Percentiles rank a stretch among this genome's conserved stretches.
Evolutionary conservation across 1,139 yeast species (phyloP).

Genomic region (Geotrichum histeridarum): DNA sequence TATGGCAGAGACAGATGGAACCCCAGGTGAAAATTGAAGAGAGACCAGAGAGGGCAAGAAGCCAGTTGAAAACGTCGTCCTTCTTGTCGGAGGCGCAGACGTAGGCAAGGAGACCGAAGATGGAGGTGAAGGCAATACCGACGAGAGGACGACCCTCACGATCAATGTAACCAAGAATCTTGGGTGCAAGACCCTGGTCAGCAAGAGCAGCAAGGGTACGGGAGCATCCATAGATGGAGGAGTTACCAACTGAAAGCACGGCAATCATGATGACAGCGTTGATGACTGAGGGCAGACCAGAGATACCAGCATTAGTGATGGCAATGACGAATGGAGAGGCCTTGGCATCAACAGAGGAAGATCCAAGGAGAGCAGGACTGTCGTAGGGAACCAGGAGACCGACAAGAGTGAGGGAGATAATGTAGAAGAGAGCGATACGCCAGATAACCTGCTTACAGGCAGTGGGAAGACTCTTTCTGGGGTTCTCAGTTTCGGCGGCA

Average conservation of each 20-base stretch:
- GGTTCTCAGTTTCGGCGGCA: slow-evolving; percentile 75
- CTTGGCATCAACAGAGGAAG: slow-evolving; percentile 48
- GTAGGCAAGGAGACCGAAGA: slow-evolving; percentile 65
- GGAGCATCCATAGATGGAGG: slow-evolving; percentile 72
- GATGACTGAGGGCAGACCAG: slow-evolving; percentile 62
- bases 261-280: slow-evolving; percentile 69
- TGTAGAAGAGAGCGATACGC: slow-evolving; percentile 64
- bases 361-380: slow-evolving; percentile 45
- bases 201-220: slow-evolving; percentile 80
- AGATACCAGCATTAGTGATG: slow-evolving; percentile 52
- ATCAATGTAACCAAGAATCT: slow-evolving; percentile 64
- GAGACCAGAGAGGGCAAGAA: slow-evolving; percentile 73
- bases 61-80: slow-evolving; percentile 69
- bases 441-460: slow-evolving; percentile 68
- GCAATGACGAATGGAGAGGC: slow-evolving; percentile 77
- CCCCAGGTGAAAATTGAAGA: slow-evolving; percentile 80
- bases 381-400: slow-evolving; percentile 63
- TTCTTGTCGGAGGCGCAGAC: slow-evolving; percentile 65
- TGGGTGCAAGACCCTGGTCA: slow-evolving; percentile 77
- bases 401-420: slow-evolving; percentile 53
- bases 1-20: slow-evolving; percentile 67
- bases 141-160: slow-evolving; percentile 68
- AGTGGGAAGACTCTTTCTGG: slow-evolving; percentile 57
- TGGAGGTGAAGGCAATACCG: slow-evolving; percentile 54
- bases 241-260: slow-evolving; percentile 69